Conservation (phyloP, 768 basidiomycete genomes). For the Pleurotus ostreatus region DNA sequence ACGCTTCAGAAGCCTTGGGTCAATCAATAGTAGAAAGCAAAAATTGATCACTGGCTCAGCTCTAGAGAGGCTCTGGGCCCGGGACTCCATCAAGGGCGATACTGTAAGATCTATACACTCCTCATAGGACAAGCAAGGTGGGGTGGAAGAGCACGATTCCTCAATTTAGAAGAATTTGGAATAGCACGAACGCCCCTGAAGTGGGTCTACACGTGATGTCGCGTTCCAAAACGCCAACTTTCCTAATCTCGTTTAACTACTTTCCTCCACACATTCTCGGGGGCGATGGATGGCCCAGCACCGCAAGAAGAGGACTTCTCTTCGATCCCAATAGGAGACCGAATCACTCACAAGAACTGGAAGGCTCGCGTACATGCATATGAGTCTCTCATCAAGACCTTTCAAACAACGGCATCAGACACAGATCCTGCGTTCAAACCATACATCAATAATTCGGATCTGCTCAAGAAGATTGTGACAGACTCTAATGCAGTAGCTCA, state of each 20-base stretch:
- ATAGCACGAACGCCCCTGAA: not conserved
- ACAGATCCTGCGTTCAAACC: slow-evolving; percentile 92
- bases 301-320: slow-evolving; percentile 95
- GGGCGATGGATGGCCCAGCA: slow-evolving; percentile 81
- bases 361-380: slow-evolving; percentile 96
- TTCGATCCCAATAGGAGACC: slow-evolving; percentile 67
- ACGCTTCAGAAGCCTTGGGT: no score
- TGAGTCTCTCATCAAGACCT: slow-evolving; percentile 80
- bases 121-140: no score
- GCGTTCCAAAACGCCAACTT: not conserved
- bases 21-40: no score
- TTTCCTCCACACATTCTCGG: not conserved
- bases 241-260: not conserved
- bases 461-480: slow-evolving; percentile 81
- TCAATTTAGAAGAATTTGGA: no score
- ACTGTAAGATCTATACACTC: no score
- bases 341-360: slow-evolving; percentile 96
- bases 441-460: slow-evolving; percentile 72
- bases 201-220: slow-evolving; percentile 10
- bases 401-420: slow-evolving; percentile 87
- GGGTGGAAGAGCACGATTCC: no score
- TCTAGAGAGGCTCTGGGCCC: no score
- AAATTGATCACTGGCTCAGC: no score
- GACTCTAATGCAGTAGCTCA: slow-evolving; percentile 97
- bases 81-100: no score